Base-by-base conservation (phyloP, 2,329 filamentous ascomycete species). In the Fusarium musae region DNA sequence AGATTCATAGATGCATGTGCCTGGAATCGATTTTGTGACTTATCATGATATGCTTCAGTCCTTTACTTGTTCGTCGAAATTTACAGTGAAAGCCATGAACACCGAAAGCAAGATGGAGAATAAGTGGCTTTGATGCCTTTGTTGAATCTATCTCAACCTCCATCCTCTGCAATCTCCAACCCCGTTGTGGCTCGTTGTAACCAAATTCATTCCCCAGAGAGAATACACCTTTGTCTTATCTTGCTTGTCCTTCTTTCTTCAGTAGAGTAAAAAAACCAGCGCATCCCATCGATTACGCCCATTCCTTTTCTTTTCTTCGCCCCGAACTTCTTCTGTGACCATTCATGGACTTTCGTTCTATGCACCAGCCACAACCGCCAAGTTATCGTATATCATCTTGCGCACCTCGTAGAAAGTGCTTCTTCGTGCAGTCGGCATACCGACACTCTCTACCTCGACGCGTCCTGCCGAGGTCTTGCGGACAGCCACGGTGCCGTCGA, bases 401-500 rank as follows among this genome's bases (percentile, higher is more conserved):
- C 94, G 94, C 15, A 98, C 96, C 59, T 93, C 93, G 79, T 94
- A 93, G 79, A 98, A 97, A 40, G 93, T 95, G 65, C 90, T 90
- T 57, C 87, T 75, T 67, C 79, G 75, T n/a, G 74, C 76, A 2
- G 75, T 78, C 30, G 80, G 81, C 72, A 83, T 59, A 2, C 90
- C 93, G 9, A 92, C 90, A 66, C 92, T 93, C 83, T 97, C 96
- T 23, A 97, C 90, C 83, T 97, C 96, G 78, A 98, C 94, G 75
- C 89, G 91, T 1, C 95, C 95, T n/a, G 92, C 93, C 3, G 91
- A 92, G 52, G 92, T 93, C 86, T 99, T 98, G 68, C 94, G 88
- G 50, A 99, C 95, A 8, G 95, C 93, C 11, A 98, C 95, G 15
- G 90, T 89, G 4, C 94, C 93, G 79, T 98, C 96, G 63, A 99